These are phyloP conservation scores for Cerrena zonata DNA, from an alignment of 1,284 basidiomycete genomes.

Conservation along the genomic window DNA sequence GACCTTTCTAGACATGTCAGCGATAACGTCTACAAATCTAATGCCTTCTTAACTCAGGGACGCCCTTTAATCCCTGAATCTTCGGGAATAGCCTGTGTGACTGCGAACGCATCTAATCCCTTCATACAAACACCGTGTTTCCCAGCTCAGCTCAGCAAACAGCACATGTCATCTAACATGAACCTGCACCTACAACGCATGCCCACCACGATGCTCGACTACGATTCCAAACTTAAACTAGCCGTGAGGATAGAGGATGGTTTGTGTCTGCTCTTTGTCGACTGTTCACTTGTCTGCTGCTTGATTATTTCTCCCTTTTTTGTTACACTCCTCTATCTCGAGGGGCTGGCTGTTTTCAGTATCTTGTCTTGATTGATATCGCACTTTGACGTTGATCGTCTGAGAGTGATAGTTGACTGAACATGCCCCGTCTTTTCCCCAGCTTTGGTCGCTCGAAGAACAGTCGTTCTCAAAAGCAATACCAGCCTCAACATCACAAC, in stretches of 20 bases:
- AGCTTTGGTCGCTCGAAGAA: constrained; percentile 24
- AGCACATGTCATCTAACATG: too few relatives aligned
- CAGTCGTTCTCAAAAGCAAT: too few relatives aligned
- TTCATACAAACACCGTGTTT: too few relatives aligned
- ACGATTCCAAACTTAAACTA: constrained; percentile 18
- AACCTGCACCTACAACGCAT: constrained; percentile 25
- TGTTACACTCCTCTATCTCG: not conserved
- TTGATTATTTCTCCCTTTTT: constrained; percentile 5
- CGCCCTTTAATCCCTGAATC: too few relatives aligned
- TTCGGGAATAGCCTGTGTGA: too few relatives aligned
- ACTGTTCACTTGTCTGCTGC: constrained; percentile 9
- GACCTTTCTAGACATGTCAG: too few relatives aligned
- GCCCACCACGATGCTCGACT: constrained; percentile 18
- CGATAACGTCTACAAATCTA: too few relatives aligned
- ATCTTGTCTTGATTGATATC: not conserved
- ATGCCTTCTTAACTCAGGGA: too few relatives aligned
- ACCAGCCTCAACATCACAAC: constrained; percentile 2
- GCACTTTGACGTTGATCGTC: not conserved
- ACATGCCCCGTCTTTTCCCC: constrained; percentile 27
- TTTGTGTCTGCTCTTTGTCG: constrained; percentile 12
- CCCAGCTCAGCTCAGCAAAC: too few relatives aligned
- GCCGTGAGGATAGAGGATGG: not conserved
- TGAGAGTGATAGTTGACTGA: too few relatives aligned
- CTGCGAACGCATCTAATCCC: too few relatives aligned
- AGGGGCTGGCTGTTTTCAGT: not conserved